Percentiles rank a stretch among this genome's conserved stretches.
These are phyloP conservation scores for Arachnomyces sp. DNA, from an alignment of 2,329 filamentous ascomycete genomes.

Conservation along the genomic window DNA sequence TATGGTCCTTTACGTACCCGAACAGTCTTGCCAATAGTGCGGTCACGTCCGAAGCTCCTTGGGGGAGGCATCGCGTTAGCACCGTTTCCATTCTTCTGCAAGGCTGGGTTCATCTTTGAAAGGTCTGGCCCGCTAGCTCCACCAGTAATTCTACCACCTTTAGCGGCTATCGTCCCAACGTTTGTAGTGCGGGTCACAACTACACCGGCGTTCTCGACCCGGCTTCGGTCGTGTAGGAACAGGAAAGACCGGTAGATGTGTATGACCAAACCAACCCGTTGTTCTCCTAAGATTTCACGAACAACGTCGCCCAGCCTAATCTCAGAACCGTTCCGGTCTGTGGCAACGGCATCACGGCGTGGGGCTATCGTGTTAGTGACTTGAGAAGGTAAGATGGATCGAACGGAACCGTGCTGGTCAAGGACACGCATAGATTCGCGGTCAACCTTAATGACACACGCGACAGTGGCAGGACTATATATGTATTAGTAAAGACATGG, in stretches of 20 bases:
- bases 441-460: conserved; percentile 89
- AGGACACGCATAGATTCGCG: conserved; percentile 83
- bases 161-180: conserved; percentile 85
- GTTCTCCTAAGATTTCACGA: conserved; percentile 79
- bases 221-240: conserved; percentile 77
- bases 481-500: conserved; percentile 21
- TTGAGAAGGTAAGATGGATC: conserved; percentile 79
- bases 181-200: conserved; percentile 81
- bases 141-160: conserved; percentile 65
- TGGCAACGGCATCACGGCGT: conserved; percentile 77
- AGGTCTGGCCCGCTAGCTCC: conserved; percentile 64
- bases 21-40: conserved; percentile 82
- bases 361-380: conserved; percentile 81
- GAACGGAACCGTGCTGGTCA: conserved; percentile 78
- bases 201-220: conserved; percentile 78
- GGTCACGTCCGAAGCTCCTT: conserved; percentile 66
- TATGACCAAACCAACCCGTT: conserved; percentile 77
- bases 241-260: conserved; percentile 91
- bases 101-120: conserved; percentile 82
- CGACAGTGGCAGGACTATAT: conserved; percentile 68
- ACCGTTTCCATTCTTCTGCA: conserved; percentile 59
- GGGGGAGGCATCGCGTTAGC: conserved; percentile 58
- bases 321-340: conserved; percentile 86
- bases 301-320: conserved; percentile 88
- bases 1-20: conserved; percentile 78